Percentiles rank a stretch among this genome's conserved stretches.
These are phyloP conservation scores for Volvox carteri DNA, from an alignment of 163 green algal species.

Conservation along the genomic window DNA sequence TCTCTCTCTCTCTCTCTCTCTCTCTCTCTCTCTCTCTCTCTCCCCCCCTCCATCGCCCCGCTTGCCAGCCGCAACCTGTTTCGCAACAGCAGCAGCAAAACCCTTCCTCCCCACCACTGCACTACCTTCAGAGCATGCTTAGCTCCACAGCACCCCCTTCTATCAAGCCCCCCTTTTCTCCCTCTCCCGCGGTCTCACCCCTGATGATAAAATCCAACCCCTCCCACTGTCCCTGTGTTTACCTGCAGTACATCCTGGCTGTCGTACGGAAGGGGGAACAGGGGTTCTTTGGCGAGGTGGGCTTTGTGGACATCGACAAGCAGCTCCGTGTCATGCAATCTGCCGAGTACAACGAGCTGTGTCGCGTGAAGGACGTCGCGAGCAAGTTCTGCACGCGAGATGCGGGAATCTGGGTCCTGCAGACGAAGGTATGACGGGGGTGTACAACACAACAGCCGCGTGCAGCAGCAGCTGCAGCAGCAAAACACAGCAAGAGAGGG, in stretches of 20 bases:
- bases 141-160: not conserved
- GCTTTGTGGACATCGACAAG: not conserved
- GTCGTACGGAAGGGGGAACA: not conserved
- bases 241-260: not conserved
- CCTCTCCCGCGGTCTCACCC: not conserved
- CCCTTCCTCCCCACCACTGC: not conserved
- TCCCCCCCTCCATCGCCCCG: not conserved
- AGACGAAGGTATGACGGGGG: not conserved
- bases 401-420: not conserved
- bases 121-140: not conserved
- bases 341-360: not conserved
- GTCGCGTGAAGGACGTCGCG: not conserved
- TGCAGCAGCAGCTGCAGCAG: not conserved
- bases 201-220: no score
- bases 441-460: not conserved
- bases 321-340: not conserved
- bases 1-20: no score
- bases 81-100: not conserved
- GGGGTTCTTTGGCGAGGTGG: not conserved
- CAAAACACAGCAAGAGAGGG: not conserved
- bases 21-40: not conserved
- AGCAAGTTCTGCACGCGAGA: not conserved
- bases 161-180: not conserved
- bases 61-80: not conserved
- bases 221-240: no score